Conservation (phyloP, 2,329 filamentous ascomycete species). For the Apiospora arundinis region DNA sequence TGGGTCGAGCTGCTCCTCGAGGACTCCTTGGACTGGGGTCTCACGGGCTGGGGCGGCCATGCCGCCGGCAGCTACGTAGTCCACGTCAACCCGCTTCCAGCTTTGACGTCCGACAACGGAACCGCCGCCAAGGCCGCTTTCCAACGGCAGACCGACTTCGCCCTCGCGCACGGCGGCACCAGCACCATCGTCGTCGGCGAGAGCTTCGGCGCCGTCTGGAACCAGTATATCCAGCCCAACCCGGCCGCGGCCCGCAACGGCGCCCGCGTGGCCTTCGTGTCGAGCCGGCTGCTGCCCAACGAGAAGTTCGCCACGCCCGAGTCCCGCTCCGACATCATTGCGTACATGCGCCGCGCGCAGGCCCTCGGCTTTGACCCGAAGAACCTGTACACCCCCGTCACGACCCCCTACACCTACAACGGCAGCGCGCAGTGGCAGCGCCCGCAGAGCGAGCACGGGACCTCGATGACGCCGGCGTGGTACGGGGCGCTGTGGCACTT, state of each 20-base stretch:
- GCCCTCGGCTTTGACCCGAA: slow-evolving; percentile 29
- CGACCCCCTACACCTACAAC: slow-evolving; percentile 30
- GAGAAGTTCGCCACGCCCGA: slow-evolving; percentile 28
- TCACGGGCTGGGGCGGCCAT: slow-evolving; percentile 34
- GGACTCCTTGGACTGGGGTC: slow-evolving; percentile 32
- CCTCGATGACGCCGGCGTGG: slow-evolving; percentile 32
- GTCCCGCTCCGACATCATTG: slow-evolving; percentile 28
- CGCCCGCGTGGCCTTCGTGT: slow-evolving; percentile 27
- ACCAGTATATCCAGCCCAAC: slow-evolving; percentile 30
- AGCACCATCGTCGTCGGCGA: slow-evolving; percentile 31
- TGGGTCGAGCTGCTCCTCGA: slow-evolving; percentile 36
- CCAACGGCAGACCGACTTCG: slow-evolving; percentile 29
- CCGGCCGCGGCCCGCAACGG: slow-evolving; percentile 27
- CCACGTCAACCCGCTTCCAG: slow-evolving; percentile 32
- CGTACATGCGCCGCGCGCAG: slow-evolving; percentile 21
- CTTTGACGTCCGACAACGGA: slow-evolving; percentile 28
- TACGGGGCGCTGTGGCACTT: slow-evolving; percentile 31
- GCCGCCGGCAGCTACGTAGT: slow-evolving; percentile 32
- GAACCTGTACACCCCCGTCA: slow-evolving; percentile 31
- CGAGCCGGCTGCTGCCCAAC: slow-evolving; percentile 30
- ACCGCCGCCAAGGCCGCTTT: slow-evolving; percentile 28
- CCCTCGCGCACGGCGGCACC: slow-evolving; percentile 29
- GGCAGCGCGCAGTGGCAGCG: background rate
- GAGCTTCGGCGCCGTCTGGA: slow-evolving; percentile 30
- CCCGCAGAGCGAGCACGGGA: slow-evolving; percentile 11